A percentile compares a stretch with the other conserved stretches of the same genome.
Evolutionary conservation across 2,329 filamentous ascomycete species (phyloP).

Genomic region (Verticillium alfalfae): DNA sequence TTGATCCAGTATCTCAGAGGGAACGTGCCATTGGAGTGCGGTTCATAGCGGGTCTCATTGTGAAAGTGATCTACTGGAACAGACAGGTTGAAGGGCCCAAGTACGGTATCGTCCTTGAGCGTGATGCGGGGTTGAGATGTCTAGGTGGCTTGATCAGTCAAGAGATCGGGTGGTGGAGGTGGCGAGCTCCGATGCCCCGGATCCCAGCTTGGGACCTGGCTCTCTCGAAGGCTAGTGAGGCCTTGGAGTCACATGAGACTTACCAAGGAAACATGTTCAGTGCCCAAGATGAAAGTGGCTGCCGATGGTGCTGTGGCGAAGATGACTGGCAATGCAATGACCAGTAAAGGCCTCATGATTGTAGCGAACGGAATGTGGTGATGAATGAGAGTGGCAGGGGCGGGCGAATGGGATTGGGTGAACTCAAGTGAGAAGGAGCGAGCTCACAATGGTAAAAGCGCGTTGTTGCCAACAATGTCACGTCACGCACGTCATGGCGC

Average conservation of each 20-base stretch:
- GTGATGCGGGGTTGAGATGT: background rate
- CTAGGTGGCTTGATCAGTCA: background rate
- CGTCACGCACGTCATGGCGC: too few relatives aligned
- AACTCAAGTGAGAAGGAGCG: too few relatives aligned
- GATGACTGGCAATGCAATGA: background rate
- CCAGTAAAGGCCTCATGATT: background rate
- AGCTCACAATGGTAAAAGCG: too few relatives aligned
- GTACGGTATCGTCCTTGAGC: background rate
- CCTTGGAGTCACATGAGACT: background rate
- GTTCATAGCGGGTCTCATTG: conserved; percentile 71
- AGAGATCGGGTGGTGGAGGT: too few relatives aligned
- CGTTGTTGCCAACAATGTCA: too few relatives aligned
- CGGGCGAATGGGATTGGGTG: background rate
- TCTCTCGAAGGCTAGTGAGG: background rate
- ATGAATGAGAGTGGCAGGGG: background rate
- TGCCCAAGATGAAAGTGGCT: background rate
- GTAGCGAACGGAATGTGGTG: background rate
- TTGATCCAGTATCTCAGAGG: conserved; percentile 80
- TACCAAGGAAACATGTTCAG: background rate
- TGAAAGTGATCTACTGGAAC: conserved; percentile 78
- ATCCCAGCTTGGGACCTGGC: too few relatives aligned
- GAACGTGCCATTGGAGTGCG: conserved; percentile 65
- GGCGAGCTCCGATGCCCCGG: too few relatives aligned
- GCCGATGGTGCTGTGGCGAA: background rate
- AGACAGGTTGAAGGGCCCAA: conserved; percentile 24